Conservation (phyloP, 2,329 filamentous ascomycete species). For the Nothophoma quercina region DNA sequence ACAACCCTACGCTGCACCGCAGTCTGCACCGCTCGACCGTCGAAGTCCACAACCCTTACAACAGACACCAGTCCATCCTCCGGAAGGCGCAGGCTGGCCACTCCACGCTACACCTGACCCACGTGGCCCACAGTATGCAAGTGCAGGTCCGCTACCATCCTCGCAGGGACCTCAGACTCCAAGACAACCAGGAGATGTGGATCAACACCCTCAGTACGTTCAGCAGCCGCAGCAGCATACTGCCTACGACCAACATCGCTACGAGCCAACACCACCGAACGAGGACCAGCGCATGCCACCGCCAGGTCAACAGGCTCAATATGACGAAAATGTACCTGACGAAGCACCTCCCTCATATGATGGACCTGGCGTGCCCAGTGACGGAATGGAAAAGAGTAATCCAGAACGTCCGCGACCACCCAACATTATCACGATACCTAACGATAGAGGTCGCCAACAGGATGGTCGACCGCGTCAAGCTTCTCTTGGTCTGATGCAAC, state of each 20-base stretch:
- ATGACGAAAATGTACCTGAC: conserved; percentile 34
- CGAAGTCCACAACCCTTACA: conserved; percentile 31
- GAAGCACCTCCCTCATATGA: conserved; percentile 47
- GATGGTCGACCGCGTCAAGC: conserved; percentile 40
- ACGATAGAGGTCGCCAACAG: conserved; percentile 16
- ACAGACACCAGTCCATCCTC: conserved; percentile 32
- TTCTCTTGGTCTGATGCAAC: conserved; percentile 45
- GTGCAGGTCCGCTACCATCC: conserved; percentile 27
- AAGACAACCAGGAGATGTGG: conserved; percentile 20
- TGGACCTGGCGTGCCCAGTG: conserved; percentile 38
- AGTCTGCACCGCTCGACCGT: conserved; percentile 17
- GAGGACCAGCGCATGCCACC: conserved; percentile 8
- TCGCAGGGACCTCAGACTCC: conserved; percentile 37
- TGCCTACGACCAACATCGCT: conserved; percentile 2
- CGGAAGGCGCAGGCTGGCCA: conserved; percentile 29
- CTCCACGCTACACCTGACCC: conserved; percentile 36
- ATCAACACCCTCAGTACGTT: conserved; percentile 10
- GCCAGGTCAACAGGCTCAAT: conserved; percentile 18
- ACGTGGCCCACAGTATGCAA: conserved; percentile 32
- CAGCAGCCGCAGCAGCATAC: conserved; percentile 21
- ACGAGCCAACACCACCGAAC: conserved; percentile 13
- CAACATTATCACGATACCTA: conserved; percentile 35
- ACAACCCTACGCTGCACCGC: conserved; percentile 33
- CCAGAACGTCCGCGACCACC: conserved; percentile 38
- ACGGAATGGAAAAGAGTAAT: conserved; percentile 43